Evolutionary conservation across 768 basidiomycete species (phyloP), one percentile per base, ranked within the genome.

Genomic region (Leucocoprinus sp.): DNA sequence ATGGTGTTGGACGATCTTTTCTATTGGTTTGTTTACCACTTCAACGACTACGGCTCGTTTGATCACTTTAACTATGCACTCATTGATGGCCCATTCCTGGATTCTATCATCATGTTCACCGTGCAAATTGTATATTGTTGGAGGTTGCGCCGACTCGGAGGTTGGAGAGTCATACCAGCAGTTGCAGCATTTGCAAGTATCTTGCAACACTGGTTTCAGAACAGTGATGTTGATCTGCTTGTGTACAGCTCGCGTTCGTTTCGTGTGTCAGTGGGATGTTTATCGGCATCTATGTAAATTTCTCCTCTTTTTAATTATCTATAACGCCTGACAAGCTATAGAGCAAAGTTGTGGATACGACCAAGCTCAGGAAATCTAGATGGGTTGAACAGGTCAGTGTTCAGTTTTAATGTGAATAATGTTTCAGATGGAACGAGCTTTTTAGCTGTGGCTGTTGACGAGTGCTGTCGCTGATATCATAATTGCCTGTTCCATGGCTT

Each of bases 111-210:
- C 19, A 39, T 39, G 14, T 9, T 47, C 22, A 26, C 21, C 7
- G 45, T 41, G 9, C 45, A 40, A 35, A 19, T 47, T 8, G 45
- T 47, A 3, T 47, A 47, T 19, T 40, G 38, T 15, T 47, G 45
- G 45, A 38, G 45, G 26, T 17, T 47, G 29, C 23, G 37, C 23
- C 22, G 33, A 17, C 23, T 47, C 3, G 34, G 45, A 14, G 23
- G 34, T 22, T 35, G 38, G 38, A 47, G 24, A 22, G 23, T 47
- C 12, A 12, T 47, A 2, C 45, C 45, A 7, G 28, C 22, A 8
- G 17, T 41, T n/a, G n/a, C 40, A 11, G 15, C 23, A 4, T 33
- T 35, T 22, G 45, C 41, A 19, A 23, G 45, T 41, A 2, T 17
- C 23, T 34, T 23, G 3, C 3, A 29, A 22, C 29, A 8, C 24